Evolutionary conservation across 257 asterid species (phyloP), one percentile per base, ranked within the genome.

Genomic region (Craterostigma plantagineum): DNA sequence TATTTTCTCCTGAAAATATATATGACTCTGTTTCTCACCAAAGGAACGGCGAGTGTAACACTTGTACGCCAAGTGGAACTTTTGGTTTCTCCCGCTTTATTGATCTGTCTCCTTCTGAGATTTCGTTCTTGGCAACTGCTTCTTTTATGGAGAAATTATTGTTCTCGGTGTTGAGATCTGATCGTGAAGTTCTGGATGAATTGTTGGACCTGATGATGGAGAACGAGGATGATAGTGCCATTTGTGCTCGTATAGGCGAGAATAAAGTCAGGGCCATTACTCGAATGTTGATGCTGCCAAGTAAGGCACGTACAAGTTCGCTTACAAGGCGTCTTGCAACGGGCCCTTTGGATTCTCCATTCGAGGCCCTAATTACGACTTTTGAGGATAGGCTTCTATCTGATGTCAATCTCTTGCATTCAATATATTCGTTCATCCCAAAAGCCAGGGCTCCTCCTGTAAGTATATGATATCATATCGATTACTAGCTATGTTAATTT

Each of bases 401-500:
- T 34, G 67, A 64, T 54, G 53, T 79, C 58, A 80, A 73, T 64
- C 68, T 90, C 61, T 58, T 90, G 70, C 92, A 77, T 62, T 77
- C 99, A 9, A 60, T 76, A 34, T 73, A 79, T 68, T 83, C 95
- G 18, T 83, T 79, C 69, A 90, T 90, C 46, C 99, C 99, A 14
- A 72, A 72, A 62, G 45, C 94, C 34, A 79, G 99, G 67, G 94
- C 95, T 53, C 94, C 95, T 51, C 95, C 99, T 7, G 98, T 87
- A 68, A 65, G 92, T 66, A 27, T 43, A 16, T 15, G 8, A 11
- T 40, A 8, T 12, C 45, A 4, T 41, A 1, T 15, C n/a, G 7
- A 10, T 15, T 12, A n/a, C n/a, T n/a, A n/a, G n/a, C n/a, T n/a
- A n/a, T n/a, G n/a, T 43, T 7, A 10, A 8, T 15, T 11, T 11